A percentile compares a stretch with the other conserved stretches of the same genome.
Evolutionary conservation across 768 basidiomycete species (phyloP).

Genomic region (Termitomyces heimii): DNA sequence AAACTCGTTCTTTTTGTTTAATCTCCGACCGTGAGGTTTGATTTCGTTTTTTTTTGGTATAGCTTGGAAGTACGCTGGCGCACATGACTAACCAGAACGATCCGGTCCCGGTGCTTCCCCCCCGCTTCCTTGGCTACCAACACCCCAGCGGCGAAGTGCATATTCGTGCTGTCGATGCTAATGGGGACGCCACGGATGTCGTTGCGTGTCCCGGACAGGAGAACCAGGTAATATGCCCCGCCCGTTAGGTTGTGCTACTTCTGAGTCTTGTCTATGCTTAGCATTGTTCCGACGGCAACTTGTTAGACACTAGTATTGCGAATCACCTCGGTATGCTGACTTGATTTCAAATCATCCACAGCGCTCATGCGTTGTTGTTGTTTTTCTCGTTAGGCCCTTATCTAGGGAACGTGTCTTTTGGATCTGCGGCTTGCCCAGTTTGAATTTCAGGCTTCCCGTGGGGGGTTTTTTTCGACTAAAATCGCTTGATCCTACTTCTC

Average conservation of each 20-base stretch:
- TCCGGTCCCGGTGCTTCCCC: slow-evolving; percentile 34
- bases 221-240: slow-evolving; percentile 17
- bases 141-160: slow-evolving; percentile 36
- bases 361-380: no score
- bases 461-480: no score
- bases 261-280: neutral
- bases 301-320: no score
- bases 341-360: no score
- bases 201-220: slow-evolving; percentile 33
- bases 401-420: no score
- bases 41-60: neutral
- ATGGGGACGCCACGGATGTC: slow-evolving; percentile 21
- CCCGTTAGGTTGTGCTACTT: neutral
- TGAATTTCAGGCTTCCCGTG: no score
- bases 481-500: no score
- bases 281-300: no score
- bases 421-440: no score
- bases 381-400: no score
- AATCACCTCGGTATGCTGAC: no score
- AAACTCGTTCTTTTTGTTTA: neutral
- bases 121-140: slow-evolving; percentile 27
- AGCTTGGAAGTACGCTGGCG: slow-evolving; percentile 24
- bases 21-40: neutral
- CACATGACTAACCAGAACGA: slow-evolving; percentile 36
- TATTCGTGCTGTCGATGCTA: slow-evolving; percentile 26